Evolutionary conservation across 169 alveolate species (phyloP).

Genomic region (Plasmodium chabaudi): DNA sequence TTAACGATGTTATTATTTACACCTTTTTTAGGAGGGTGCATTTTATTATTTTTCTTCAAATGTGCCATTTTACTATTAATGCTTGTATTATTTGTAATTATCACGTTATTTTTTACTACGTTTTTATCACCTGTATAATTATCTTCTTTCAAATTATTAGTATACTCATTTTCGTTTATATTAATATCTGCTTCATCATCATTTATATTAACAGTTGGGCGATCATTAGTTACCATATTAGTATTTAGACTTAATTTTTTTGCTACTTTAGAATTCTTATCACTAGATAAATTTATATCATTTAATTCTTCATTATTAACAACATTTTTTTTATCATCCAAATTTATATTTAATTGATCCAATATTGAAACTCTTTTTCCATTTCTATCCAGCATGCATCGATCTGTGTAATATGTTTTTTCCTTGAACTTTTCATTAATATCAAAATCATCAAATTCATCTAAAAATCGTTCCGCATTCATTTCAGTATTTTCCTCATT

Average conservation of each 20-base stretch:
- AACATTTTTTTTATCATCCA: constrained; percentile 21
- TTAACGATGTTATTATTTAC: not conserved
- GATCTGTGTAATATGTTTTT: constrained; percentile 58
- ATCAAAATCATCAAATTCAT: constrained; percentile 40
- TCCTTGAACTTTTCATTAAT: constrained; percentile 29
- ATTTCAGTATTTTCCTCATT: not conserved
- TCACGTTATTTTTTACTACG: too few species aligned
- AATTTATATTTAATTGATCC: constrained; percentile 30
- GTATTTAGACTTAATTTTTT: not conserved
- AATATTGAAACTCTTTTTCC: constrained; percentile 44
- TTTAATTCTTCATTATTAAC: not conserved
- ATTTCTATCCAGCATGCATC: constrained; percentile 45
- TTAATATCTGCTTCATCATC: not conserved
- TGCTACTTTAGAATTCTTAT: not conserved
- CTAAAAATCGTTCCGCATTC: constrained; percentile 21
- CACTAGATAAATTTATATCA: not conserved
- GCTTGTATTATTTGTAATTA: not conserved
- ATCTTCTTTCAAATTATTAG: not conserved
- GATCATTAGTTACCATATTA: too few species aligned
- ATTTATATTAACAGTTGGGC: not conserved
- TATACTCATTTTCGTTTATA: not conserved
- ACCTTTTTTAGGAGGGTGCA: constrained; percentile 33
- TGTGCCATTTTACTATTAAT: not conserved
- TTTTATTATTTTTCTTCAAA: constrained; percentile 18
- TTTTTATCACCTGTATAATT: not conserved